Evolutionary conservation across 345 rosid genomes (phyloP), one percentile per base, ranked within the genome.

Genomic region (Noccaea caerulescens): DNA sequence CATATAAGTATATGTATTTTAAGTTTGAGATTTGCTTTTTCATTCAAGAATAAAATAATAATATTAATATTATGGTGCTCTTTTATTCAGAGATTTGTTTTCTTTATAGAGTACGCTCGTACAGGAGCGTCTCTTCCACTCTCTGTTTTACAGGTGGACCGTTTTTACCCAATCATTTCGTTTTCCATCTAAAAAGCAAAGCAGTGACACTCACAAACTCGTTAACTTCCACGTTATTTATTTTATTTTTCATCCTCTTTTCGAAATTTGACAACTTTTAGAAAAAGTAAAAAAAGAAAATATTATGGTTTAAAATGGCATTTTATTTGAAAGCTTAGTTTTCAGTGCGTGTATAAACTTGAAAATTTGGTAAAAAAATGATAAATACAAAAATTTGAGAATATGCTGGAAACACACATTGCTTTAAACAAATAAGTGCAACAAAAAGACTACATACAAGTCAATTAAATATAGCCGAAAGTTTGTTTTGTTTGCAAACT

Each of bases 111-210:
- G 69, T 58, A 69, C 71, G 64, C 64, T 70, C 30, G 69, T 68
- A 66, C 72, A 10, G 70, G 83, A 76, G 87, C 88, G 87, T 86
- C 63, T 49, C 6, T n/a, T 7, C 32, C 84, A 80, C 88, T 73
- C 80, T 79, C 80, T 1, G 32, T 46, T 60, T 62, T 7, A 57
- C 72, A 76, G 76, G 76, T 76, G 76, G 72, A 64, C 18, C 49
- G 55, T 43, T 76, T 69, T 58, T 39, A 63, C 62, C 71, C 76
- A 69, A 75, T 75, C 79, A 75, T 68, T 75, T 75, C 79, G 47
- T 62, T 68, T 75, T 68, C 73, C 42, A 16, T 43, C 42, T 38
- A 27, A 55, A 64, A 64, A 38, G 58, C 45, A 55, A 14, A 36
- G 27, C 13, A 45, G 64, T 56, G 51, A 46, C 77, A 72, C 71